phyloP scores from a whole-genome alignment of 768 basidiomycete species.

The Mycena sanguinolenta region DNA sequence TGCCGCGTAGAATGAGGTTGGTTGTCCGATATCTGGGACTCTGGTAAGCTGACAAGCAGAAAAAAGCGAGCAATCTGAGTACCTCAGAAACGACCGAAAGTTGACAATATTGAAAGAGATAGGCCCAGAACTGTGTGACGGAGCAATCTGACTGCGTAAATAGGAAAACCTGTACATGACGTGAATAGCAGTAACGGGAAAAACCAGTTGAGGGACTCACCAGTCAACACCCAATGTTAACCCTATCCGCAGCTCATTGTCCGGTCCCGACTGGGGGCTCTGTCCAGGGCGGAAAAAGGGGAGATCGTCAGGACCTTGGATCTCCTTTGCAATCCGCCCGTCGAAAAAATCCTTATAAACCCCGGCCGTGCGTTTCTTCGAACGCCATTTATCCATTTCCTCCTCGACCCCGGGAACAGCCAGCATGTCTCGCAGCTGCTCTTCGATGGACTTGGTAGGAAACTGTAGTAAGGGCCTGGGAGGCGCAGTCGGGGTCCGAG shows the following conservation, averaged over 20 bases:
- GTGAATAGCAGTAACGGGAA: too few relatives aligned
- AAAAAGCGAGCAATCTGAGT: not conserved
- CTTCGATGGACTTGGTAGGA: conserved; percentile 4
- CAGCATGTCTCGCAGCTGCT: too few relatives aligned
- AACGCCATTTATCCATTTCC: not conserved
- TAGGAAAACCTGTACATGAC: conserved; percentile 59
- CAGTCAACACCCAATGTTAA: not conserved
- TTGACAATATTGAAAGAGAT: conserved; percentile 51
- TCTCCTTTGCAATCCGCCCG: not conserved
- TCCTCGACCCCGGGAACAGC: not conserved
- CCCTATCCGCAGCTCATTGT: not conserved
- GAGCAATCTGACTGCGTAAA: conserved; percentile 48
- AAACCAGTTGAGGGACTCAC: not conserved
- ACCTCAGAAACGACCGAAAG: conserved; percentile 2
- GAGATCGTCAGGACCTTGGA: not conserved
- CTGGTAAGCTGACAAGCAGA: not conserved
- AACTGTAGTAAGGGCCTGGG: not conserved
- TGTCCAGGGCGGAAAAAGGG: not conserved
- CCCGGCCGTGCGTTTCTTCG: not conserved
- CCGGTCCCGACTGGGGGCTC: not conserved
- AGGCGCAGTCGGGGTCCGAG: not conserved
- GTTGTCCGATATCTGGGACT: conserved; percentile 43
- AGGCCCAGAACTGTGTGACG: conserved; percentile 50
- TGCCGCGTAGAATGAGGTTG: conserved; percentile 42
- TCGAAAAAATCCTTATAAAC: conserved; percentile 4